Conservation (phyloP, 2,329 filamentous ascomycete species). For the Penicillium verrucosum region DNA sequence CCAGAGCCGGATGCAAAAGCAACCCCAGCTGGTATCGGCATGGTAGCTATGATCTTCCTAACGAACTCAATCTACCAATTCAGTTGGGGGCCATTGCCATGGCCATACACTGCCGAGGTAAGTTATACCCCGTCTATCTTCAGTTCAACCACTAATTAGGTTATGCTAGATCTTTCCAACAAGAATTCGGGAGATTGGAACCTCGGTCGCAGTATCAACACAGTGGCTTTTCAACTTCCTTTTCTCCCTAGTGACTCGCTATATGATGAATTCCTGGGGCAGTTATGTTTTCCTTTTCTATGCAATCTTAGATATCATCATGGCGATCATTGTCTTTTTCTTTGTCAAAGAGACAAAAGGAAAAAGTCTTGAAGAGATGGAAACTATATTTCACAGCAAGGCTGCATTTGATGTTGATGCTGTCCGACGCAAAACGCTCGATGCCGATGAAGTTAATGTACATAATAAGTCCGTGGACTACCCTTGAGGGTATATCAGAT, state of each 20-base stretch:
- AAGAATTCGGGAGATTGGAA: slow-evolving; percentile 39
- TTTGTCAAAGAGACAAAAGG: slow-evolving; percentile 43
- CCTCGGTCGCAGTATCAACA: slow-evolving; percentile 36
- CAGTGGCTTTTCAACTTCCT: slow-evolving; percentile 45
- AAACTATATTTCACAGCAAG: slow-evolving; percentile 28
- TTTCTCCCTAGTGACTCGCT: slow-evolving; percentile 43
- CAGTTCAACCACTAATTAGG: not conserved
- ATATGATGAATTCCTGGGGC: slow-evolving; percentile 41
- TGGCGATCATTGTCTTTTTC: slow-evolving; percentile 33
- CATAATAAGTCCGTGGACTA: not conserved
- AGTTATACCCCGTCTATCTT: not conserved
- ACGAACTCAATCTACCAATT: slow-evolving; percentile 33
- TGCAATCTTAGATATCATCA: slow-evolving; percentile 35
- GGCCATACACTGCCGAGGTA: slow-evolving; percentile 35
- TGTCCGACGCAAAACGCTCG: slow-evolving; percentile 11
- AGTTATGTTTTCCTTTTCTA: slow-evolving; percentile 43
- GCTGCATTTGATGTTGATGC: slow-evolving; percentile 24
- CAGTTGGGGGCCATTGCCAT: slow-evolving; percentile 37
- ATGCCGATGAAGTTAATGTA: slow-evolving; percentile 1
- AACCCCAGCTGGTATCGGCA: slow-evolving; percentile 42
- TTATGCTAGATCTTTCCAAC: slow-evolving; percentile 37
- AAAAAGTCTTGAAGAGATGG: slow-evolving; percentile 41
- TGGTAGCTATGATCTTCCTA: slow-evolving; percentile 49
- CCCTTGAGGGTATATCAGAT: not conserved
- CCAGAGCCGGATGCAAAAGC: slow-evolving; percentile 35